These are phyloP conservation scores for apple (Malus domestica) DNA, from an alignment of 306 rosid genomes.

Conservation along the genomic window ASM211411v1 NC_041803.1:12137001-12137500, in stretches of 20 bases:
- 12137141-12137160: not conserved
- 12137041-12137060: not conserved
- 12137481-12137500: constrained; percentile 65
- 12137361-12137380: not conserved
- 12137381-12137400: constrained; percentile 3
- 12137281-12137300: not conserved
- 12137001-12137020: not conserved
- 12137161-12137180: not conserved
- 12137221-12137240: not conserved
- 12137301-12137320: not conserved
- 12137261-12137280: not conserved
- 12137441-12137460: not conserved
- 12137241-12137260: not conserved
- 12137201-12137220: not conserved
- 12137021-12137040: not conserved
- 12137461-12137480: constrained; percentile 63
- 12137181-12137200: not conserved
- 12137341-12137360: not conserved
- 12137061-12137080: not conserved
- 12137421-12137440: not conserved
- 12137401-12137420: not conserved
- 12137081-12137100: not conserved
- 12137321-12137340: not conserved
- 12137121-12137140: not conserved
- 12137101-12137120: not conserved